Conservation (phyloP, 331 rosid genomes). For the Spiraea crenata region DNA sequence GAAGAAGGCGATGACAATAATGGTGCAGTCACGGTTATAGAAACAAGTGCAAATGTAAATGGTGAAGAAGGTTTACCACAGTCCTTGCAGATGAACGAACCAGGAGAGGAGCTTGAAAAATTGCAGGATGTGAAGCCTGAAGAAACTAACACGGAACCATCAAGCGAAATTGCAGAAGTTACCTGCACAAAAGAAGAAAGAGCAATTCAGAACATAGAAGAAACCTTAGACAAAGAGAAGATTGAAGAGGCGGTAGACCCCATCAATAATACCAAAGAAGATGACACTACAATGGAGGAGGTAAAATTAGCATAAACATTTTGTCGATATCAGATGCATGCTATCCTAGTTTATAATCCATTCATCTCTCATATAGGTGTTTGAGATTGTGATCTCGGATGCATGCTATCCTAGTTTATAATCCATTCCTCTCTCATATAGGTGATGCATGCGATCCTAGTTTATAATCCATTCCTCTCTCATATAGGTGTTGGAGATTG, state of each 20-base stretch:
- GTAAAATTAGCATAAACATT: slow-evolving; percentile 19
- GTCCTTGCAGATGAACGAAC: slow-evolving; percentile 14
- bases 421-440: slow-evolving; percentile 1
- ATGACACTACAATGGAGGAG: slow-evolving; percentile 21
- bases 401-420: not conserved
- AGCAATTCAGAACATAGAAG: slow-evolving; percentile 15
- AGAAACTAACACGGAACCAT: slow-evolving; percentile 16
- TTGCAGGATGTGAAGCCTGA: slow-evolving; percentile 1
- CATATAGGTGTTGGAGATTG: slow-evolving; percentile 24
- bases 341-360: not conserved
- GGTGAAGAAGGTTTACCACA: slow-evolving; percentile 15
- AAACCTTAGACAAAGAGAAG: slow-evolving; percentile 17
- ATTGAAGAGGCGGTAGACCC: slow-evolving; percentile 20
- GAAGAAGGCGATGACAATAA: slow-evolving; percentile 2
- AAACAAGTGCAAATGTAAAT: not conserved
- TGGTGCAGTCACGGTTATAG: not conserved
- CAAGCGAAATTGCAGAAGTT: slow-evolving; percentile 1
- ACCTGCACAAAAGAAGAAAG: slow-evolving; percentile 20
- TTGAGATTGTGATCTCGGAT: not conserved
- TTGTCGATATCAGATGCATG: not conserved
- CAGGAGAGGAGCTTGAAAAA: slow-evolving; percentile 22
- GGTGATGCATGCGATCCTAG: slow-evolving; percentile 6
- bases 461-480: not conserved
- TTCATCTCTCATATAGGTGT: slow-evolving; percentile 16
- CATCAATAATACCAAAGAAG: slow-evolving; percentile 8